Conservation (phyloP, 257 asterid genomes). For the Nicotiana otophora region DNA sequence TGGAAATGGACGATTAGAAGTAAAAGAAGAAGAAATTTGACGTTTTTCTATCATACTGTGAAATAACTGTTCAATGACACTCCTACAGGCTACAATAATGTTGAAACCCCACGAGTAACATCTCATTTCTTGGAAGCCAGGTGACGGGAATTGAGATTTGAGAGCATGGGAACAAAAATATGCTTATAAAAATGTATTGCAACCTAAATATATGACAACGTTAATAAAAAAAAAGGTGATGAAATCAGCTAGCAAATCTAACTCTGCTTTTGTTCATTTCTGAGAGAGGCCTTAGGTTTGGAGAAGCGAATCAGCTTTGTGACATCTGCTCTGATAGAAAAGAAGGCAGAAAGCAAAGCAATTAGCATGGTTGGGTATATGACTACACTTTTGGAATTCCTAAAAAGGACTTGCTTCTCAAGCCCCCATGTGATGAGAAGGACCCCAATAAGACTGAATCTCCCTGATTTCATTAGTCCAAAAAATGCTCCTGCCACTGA, state of each 20-base stretch:
- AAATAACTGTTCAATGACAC: neutral
- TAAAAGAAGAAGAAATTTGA: too few species aligned
- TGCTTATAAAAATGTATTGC: neutral
- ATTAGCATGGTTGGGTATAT: slow-evolving; percentile 40
- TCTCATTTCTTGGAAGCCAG: neutral
- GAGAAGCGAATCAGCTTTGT: slow-evolving; percentile 34
- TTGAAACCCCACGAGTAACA: neutral
- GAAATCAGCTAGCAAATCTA: neutral
- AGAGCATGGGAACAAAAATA: neutral
- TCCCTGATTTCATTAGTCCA: slow-evolving; percentile 39
- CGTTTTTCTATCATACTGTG: too few species aligned
- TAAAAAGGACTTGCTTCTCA: slow-evolving; percentile 19
- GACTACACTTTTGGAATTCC: slow-evolving; percentile 17
- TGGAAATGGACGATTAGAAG: too few species aligned
- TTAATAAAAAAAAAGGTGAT: neutral
- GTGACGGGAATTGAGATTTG: too few species aligned
- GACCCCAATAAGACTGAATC: slow-evolving; percentile 47
- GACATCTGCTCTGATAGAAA: slow-evolving; percentile 46
- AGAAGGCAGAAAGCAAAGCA: slow-evolving; percentile 39
- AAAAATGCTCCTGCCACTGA: slow-evolving; percentile 56
- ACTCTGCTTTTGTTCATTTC: slow-evolving; percentile 11
- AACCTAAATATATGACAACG: neutral
- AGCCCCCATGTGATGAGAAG: slow-evolving; percentile 50
- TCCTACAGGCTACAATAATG: neutral
- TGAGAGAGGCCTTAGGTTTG: neutral